phyloP scores from a whole-genome alignment of 2,329 filamentous ascomycete genomes.

The Diatrype stigma region DNA sequence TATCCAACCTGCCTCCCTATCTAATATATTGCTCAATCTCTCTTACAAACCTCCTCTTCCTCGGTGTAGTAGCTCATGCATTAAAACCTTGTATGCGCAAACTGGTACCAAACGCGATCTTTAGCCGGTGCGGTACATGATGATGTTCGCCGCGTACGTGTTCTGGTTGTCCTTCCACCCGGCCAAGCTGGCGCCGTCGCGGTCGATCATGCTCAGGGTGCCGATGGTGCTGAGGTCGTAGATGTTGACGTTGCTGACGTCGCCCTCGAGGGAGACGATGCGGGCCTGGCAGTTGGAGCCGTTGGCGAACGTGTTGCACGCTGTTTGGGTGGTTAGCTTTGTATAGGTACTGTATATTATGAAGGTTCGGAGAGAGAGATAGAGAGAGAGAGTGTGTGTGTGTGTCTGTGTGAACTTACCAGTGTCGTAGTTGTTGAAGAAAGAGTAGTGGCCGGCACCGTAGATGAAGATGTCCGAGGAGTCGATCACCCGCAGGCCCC shows the following conservation, averaged over 20 bases:
- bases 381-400: no score
- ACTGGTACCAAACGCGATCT: background rate
- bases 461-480: constrained; percentile 49
- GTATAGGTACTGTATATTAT: background rate
- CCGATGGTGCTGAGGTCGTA: constrained; percentile 46
- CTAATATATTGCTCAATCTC: no score
- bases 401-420: constrained; percentile 18
- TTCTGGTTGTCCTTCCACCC: constrained; percentile 28
- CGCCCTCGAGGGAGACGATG: constrained; percentile 35
- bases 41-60: no score
- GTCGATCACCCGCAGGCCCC: constrained; percentile 57
- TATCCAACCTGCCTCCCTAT: no score
- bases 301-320: constrained; percentile 31
- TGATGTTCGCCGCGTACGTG: constrained; percentile 27
- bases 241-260: constrained; percentile 31
- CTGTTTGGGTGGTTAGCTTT: constrained; percentile 7
- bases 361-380: background rate
- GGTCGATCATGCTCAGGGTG: constrained; percentile 33
- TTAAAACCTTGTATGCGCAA: no score
- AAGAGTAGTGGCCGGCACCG: constrained; percentile 57
- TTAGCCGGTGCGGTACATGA: constrained; percentile 25
- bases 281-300: constrained; percentile 36
- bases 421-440: constrained; percentile 56
- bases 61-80: no score
- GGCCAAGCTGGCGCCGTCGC: constrained; percentile 26